Evolutionary conservation across 1,284 basidiomycete genomes (phyloP).

Genomic region (Fomitiporia mediterranea): DNA sequence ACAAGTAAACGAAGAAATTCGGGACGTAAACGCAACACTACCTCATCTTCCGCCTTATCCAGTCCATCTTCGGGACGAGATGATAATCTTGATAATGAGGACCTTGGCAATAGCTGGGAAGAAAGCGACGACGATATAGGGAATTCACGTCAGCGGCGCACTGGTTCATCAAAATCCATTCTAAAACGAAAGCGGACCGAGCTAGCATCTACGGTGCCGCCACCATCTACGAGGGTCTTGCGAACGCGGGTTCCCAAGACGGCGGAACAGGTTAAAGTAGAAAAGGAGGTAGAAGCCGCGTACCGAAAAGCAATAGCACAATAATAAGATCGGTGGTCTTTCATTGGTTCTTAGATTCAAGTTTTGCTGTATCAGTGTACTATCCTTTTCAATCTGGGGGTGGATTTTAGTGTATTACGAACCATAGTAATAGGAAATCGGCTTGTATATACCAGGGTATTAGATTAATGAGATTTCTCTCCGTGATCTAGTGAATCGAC

Average conservation of each 20-base stretch:
- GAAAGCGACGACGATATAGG: conserved; percentile 4
- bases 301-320: conserved; percentile 40
- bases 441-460: background rate
- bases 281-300: conserved; percentile 44
- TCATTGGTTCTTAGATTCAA: background rate
- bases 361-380: background rate
- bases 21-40: background rate
- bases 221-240: conserved; percentile 41
- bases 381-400: background rate
- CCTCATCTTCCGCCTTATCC: background rate
- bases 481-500: background rate
- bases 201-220: conserved; percentile 17
- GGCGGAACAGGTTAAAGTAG: conserved; percentile 40
- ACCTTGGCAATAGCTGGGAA: conserved; percentile 18
- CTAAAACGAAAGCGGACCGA: conserved; percentile 25
- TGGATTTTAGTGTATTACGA: background rate
- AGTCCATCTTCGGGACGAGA: conserved; percentile 20
- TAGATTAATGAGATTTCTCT: background rate
- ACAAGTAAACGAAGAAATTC: background rate
- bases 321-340: conserved; percentile 24
- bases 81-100: conserved; percentile 26
- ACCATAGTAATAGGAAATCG: background rate
- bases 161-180: conserved; percentile 16
- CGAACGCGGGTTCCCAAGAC: conserved; percentile 51
- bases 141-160: background rate